phyloP scores from a whole-genome alignment of 139 green algal genomes.

The Picochlorum sp. region DNA sequence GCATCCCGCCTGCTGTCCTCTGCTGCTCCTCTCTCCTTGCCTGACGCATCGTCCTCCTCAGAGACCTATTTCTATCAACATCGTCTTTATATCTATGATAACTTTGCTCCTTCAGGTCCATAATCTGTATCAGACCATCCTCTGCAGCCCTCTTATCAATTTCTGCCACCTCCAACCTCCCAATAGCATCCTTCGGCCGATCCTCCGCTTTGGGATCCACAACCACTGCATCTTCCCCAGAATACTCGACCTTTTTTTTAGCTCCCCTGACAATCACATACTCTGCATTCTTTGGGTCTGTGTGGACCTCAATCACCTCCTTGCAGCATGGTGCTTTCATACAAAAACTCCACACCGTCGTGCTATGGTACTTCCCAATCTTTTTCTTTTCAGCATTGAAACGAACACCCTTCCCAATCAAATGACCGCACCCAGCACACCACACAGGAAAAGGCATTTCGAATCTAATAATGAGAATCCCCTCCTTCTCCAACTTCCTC shows the following conservation, averaged over 20 bases:
- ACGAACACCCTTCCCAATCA: conserved; percentile 91
- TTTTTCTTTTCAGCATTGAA: conserved; percentile 98
- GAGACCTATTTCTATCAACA: conserved; percentile 4
- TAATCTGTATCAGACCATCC: not conserved
- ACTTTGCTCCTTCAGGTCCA: conserved; percentile 5
- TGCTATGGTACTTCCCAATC: conserved; percentile 82
- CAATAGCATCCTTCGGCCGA: conserved; percentile 4
- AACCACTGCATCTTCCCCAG: not conserved
- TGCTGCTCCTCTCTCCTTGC: conserved; percentile 32
- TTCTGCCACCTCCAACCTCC: conserved; percentile 4
- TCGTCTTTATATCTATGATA: not conserved
- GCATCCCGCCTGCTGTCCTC: conserved; percentile 23
- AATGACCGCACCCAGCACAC: conserved; percentile 75
- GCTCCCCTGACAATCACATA: conserved; percentile 70
- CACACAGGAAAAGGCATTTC: conserved; percentile 97
- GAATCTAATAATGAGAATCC: conserved; percentile 93
- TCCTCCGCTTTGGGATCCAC: conserved; percentile 5
- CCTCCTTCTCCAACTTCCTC: conserved; percentile 67
- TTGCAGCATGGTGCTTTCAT: conserved; percentile 87
- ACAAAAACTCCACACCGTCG: conserved; percentile 83
- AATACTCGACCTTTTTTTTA: conserved; percentile 8
- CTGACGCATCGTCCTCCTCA: conserved; percentile 23
- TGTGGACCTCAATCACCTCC: conserved; percentile 76
- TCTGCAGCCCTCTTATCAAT: conserved; percentile 4
- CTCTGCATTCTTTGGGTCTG: conserved; percentile 83